Base-by-base conservation (phyloP, 1,139 yeast species). In the Entelexis paramagnoliae region DNA sequence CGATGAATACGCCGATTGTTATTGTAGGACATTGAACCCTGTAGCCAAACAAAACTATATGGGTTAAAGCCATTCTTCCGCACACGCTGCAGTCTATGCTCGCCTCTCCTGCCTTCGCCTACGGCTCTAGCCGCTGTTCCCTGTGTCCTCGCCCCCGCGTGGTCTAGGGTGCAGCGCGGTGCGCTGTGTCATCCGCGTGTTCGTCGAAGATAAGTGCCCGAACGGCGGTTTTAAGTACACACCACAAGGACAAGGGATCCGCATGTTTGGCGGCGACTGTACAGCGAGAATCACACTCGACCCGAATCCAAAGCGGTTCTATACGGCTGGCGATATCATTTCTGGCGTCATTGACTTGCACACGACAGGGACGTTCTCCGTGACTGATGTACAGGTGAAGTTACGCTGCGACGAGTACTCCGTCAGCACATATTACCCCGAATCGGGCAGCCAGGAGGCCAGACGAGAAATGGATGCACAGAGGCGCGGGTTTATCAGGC, bases 371-470 rank as follows among this genome's bases (percentile, higher is more conserved):
- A 22, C 11, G 50, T 22, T 17, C 33, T 30, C 33, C 28, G 10
- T 44, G 13, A 32, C 44, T 3, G 51, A 51, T 26, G 39, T 51
- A 13, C 53, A 51, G 17, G 35, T 51, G 2, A 51, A 51, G n/a
- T 24, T 51, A 17, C 48, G 46, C 19, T 51, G 53, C 44, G 51
- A 51, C 33, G 53, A 47, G 40, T 44, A 34, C 20, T 16, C 47
- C 13, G 47, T 34, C 4, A 40, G 26, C 3, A 30, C 29, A 9
- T 20, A 20, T 14, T n/a, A 16, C 20, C 10, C 11, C 6, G n/a
- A n/a, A n/a, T n/a, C n/a, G n/a, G n/a, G n/a, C n/a, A n/a, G n/a
- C n/a, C n/a, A n/a, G n/a, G 39, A 43, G 29, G 20, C 30, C 20
- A 30, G 24, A 16, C 30, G 34, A 22, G 20, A 2, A 20, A 32